A percentile compares a stretch with the other conserved stretches of the same genome.
phyloP scores from a whole-genome alignment of 2,329 filamentous ascomycete species.

The Trichoderma gracile region DNA sequence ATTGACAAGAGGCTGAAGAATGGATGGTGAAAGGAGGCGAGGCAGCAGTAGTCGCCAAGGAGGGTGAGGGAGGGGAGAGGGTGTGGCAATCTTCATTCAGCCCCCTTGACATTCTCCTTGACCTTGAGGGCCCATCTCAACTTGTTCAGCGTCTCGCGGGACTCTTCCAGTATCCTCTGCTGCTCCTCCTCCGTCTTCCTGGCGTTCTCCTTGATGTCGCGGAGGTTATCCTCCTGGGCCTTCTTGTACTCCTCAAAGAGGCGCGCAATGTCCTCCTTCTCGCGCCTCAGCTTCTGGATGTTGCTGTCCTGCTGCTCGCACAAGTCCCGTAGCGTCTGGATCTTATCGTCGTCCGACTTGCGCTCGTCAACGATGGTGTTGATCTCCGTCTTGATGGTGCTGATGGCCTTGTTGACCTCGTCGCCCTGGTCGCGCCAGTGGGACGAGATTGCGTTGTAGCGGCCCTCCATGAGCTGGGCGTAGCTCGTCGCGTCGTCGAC shows the following conservation, averaged over 20 bases:
- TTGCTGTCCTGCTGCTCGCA: slow-evolving; percentile 73
- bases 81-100: slow-evolving; percentile 52
- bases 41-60: no score
- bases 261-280: slow-evolving; percentile 62
- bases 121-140: slow-evolving; percentile 72
- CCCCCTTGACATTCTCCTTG: slow-evolving; percentile 60
- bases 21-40: not conserved
- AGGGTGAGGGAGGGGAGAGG: no score
- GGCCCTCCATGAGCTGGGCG: slow-evolving; percentile 67
- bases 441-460: slow-evolving; percentile 66
- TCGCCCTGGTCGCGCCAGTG: slow-evolving; percentile 68
- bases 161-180: slow-evolving; percentile 57
- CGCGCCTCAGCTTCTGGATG: slow-evolving; percentile 58
- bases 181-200: slow-evolving; percentile 62
- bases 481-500: slow-evolving; percentile 66
- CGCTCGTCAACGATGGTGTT: slow-evolving; percentile 56
- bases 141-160: slow-evolving; percentile 63
- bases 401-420: slow-evolving; percentile 56
- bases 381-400: slow-evolving; percentile 56
- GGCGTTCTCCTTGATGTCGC: slow-evolving; percentile 59
- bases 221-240: slow-evolving; percentile 62
- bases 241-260: slow-evolving; percentile 66
- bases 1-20: not conserved
- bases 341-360: slow-evolving; percentile 61
- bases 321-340: slow-evolving; percentile 64